phyloP scores from a whole-genome alignment of 192 early-diverging fungal genomes.

The Podila clonocystis region DNA sequence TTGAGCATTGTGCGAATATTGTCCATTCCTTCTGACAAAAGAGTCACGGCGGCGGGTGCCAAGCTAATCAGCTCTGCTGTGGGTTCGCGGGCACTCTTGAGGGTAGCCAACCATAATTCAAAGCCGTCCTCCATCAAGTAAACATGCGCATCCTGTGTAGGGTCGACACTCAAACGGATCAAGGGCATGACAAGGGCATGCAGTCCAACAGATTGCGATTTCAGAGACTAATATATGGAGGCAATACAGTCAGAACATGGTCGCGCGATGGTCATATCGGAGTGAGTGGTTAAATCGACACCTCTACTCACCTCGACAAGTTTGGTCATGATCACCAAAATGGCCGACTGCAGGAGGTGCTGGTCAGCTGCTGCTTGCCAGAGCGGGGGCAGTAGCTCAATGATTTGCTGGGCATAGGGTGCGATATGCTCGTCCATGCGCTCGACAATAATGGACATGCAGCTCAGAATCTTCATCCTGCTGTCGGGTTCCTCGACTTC shows the following conservation, averaged over 20 bases:
- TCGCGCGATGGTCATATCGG: no score
- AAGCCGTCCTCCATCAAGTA: constrained; percentile 92
- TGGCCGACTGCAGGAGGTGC: constrained; percentile 82
- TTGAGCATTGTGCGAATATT: constrained; percentile 77
- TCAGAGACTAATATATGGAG: constrained; percentile 61
- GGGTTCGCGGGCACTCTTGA: constrained; percentile 71
- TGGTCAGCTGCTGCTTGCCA: constrained; percentile 83
- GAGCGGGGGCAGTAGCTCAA: constrained; percentile 79
- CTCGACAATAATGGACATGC: constrained; percentile 79
- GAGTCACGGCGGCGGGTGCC: constrained; percentile 64
- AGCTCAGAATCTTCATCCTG: constrained; percentile 77
- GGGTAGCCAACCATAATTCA: constrained; percentile 87
- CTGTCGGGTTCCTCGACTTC: constrained; percentile 81
- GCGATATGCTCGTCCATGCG: constrained; percentile 81
- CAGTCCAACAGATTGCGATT: constrained; percentile 73
- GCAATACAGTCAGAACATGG: constrained; percentile 4
- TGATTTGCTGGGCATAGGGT: constrained; percentile 76
- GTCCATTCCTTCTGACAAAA: constrained; percentile 83
- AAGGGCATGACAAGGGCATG: constrained; percentile 82
- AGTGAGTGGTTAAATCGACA: background rate
- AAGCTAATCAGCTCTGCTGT: constrained; percentile 68
- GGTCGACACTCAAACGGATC: constrained; percentile 78
- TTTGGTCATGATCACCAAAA: constrained; percentile 81
- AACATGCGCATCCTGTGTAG: constrained; percentile 72
- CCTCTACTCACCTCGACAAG: constrained; percentile 64